Conservation (phyloP, 805 yeast species). For the Brettanomyces sp. region DNA sequence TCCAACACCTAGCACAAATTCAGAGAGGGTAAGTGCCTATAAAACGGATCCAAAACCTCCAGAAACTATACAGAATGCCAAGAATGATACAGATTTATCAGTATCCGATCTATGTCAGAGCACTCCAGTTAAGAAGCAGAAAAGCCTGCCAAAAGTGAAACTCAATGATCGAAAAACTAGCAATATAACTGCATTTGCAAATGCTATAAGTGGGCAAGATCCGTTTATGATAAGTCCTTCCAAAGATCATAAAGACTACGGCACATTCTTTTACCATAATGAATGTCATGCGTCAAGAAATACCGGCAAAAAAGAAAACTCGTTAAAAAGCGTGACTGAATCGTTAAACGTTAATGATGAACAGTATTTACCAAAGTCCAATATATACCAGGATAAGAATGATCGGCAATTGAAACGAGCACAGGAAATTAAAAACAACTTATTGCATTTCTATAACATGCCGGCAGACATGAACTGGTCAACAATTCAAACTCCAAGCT, state of each 20-base stretch:
- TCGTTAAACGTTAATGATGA: conserved; percentile 5
- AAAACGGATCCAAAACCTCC: background rate
- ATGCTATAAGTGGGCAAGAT: too few species aligned
- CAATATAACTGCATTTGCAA: too few species aligned
- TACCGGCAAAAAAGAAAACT: background rate
- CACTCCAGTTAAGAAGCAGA: background rate
- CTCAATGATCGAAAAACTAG: too few species aligned
- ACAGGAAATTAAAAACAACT: conserved; percentile 1
- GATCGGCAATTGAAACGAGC: conserved; percentile 1
- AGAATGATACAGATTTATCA: background rate
- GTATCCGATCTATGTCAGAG: background rate
- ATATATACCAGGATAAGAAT: background rate
- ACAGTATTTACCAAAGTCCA: background rate
- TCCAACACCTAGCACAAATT: conserved; percentile 16
- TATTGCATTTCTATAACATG: background rate
- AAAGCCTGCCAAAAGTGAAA: too few species aligned
- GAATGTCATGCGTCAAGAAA: background rate
- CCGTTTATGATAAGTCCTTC: too few species aligned
- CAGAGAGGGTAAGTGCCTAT: background rate
- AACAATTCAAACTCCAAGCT: conserved; percentile 6
- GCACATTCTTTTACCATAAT: too few species aligned
- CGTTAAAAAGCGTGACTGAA: conserved; percentile 17
- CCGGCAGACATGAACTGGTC: background rate
- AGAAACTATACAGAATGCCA: background rate
- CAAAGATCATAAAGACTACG: too few species aligned